Evolutionary conservation across 306 rosid species (phyloP).

Genomic region (Corylus americana): DNA sequence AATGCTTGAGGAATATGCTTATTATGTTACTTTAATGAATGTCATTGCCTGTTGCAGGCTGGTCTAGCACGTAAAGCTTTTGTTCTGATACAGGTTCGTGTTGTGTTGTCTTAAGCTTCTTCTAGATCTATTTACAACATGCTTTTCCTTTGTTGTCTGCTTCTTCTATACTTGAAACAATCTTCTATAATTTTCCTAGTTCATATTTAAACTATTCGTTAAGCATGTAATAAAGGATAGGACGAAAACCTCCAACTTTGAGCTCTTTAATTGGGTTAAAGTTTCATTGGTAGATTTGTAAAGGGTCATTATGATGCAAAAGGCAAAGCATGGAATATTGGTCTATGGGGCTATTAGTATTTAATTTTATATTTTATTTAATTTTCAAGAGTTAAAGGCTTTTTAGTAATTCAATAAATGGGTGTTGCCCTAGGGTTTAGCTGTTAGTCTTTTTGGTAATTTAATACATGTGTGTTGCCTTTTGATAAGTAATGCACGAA

Average conservation of each 20-base stretch:
- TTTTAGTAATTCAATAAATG: too few species aligned
- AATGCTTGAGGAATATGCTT: conserved; percentile 2
- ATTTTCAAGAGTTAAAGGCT: too few species aligned
- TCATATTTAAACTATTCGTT: background rate
- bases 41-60: conserved; percentile 62
- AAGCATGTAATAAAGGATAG: background rate
- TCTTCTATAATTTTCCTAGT: background rate
- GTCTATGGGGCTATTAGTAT: too few species aligned
- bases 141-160: conserved; percentile 13
- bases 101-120: conserved; percentile 13
- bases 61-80: conserved; percentile 88
- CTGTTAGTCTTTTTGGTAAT: too few species aligned
- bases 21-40: conserved; percentile 23
- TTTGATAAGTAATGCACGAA: too few species aligned
- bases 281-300: background rate
- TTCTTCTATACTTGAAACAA: conserved; percentile 2
- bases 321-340: too few species aligned
- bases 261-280: background rate
- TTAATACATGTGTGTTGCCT: too few species aligned
- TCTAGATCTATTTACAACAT: conserved; percentile 20
- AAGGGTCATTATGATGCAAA: background rate
- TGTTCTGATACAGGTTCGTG: conserved; percentile 85
- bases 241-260: background rate
- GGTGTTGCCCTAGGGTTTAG: too few species aligned
- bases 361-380: too few species aligned